phyloP scores from a whole-genome alignment of 148 eudicot genomes.

The Amaranthus hypochondriacus region DNA sequence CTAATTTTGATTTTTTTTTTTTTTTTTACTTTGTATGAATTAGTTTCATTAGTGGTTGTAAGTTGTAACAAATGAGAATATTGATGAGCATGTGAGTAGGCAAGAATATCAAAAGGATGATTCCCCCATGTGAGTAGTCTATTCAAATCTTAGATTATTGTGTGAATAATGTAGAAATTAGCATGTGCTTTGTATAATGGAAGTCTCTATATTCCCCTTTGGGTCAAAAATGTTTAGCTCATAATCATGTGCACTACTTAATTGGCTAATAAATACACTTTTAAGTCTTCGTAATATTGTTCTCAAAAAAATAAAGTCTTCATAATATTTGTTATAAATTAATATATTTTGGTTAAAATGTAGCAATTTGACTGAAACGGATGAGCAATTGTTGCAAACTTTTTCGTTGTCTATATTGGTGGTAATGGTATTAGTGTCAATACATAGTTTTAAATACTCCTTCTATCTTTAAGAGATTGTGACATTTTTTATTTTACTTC shows the following conservation, averaged over 20 bases:
- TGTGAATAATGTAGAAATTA: background rate
- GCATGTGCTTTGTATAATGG: background rate
- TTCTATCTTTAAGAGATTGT: no score
- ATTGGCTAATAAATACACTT: background rate
- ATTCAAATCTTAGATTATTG: background rate
- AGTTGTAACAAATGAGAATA: background rate
- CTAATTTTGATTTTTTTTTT: no score
- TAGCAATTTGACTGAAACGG: no score
- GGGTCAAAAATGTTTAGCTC: background rate
- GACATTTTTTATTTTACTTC: no score
- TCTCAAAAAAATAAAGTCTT: background rate
- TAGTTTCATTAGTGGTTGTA: background rate
- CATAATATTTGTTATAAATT: background rate
- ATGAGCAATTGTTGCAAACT: no score
- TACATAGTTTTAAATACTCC: no score
- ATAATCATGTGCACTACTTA: background rate
- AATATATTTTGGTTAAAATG: no score
- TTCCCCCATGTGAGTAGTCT: background rate
- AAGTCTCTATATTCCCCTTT: background rate
- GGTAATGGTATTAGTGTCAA: no score
- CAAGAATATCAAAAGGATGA: conserved; percentile 11
- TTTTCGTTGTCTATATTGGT: no score
- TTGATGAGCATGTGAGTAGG: conserved; percentile 8
- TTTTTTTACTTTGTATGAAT: no score
- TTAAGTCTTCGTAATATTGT: background rate